Evolutionary conservation across 2,329 filamentous ascomycete species (phyloP), one percentile per base, ranked within the genome.

Genomic region (Ascochyta rabiei): DNA sequence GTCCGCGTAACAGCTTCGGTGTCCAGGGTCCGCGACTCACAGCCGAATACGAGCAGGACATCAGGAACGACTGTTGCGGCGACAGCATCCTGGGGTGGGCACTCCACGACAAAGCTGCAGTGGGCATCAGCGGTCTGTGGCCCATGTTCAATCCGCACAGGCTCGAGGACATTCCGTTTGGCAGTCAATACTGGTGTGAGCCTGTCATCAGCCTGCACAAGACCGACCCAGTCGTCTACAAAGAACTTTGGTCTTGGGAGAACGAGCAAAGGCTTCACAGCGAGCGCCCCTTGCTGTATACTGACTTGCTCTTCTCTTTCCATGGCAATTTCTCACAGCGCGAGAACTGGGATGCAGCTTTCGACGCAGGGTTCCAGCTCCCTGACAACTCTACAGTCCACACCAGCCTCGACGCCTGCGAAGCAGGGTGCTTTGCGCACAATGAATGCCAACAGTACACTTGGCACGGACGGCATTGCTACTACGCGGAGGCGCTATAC

Each of bases 231-330:
- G 63, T 71, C 6, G 77, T 80, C 35, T 79, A 81, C 75, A 59
- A 64, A 1, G 70, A 71, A 1, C 64, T 82, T 26, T 80, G 78
- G 72, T 66, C 71, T 31, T 84, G 76, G 65, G 68, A 70, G 31
- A 65, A 66, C 49, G 48, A 45, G 12, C 52, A 67, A 38, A 59
- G 66, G n/a, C 37, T 43, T 13, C 45, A 48, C 18, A 39, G 37
- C 18, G 42, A 34, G 31, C 42, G 48, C 30, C 44, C 59, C n/a
- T 39, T 62, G 38, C 21, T 60, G n/a, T 57, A 62, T 41, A 43
- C 24, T 23, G 51, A 60, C 28, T 44, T 60, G 2, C n/a, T 56
- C 15, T 38, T 53, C 23, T 50, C 53, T 21, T 50, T 31, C 16
- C 48, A 49, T 43, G 23, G 52, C 38, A 51, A 45, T 18, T 37